These are phyloP conservation scores for Linnemannia hyalina DNA, from an alignment of 192 early-diverging fungal species.

Conservation along the genomic window DNA sequence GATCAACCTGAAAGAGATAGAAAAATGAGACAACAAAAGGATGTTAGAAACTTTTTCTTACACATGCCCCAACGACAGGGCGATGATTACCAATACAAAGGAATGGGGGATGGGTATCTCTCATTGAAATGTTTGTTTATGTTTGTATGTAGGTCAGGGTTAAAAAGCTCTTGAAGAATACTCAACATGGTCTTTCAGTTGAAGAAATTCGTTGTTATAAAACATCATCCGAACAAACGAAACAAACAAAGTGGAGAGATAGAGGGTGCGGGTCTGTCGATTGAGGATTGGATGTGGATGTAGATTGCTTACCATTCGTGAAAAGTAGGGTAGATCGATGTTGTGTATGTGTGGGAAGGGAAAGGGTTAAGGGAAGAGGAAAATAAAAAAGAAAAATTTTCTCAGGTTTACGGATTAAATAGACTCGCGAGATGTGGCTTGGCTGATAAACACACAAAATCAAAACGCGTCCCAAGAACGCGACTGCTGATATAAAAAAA, in stretches of 20 bases:
- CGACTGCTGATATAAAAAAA: too few relatives aligned
- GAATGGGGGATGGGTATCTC: not conserved
- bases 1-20: not conserved
- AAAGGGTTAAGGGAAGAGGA: not conserved
- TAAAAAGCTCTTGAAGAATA: conserved; percentile 60
- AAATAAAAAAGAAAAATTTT: conserved; percentile 25
- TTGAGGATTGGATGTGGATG: not conserved
- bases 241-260: not conserved
- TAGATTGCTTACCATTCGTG: not conserved
- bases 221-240: conserved; percentile 53
- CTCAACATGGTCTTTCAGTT: conserved; percentile 59
- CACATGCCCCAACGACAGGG: not conserved
- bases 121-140: not conserved
- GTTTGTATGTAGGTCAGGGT: conserved; percentile 46
- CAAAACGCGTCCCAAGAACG: too few relatives aligned
- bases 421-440: too few relatives aligned
- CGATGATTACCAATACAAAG: not conserved
- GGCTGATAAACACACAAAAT: too few relatives aligned
- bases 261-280: not conserved
- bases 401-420: not conserved
- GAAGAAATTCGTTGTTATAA: conserved; percentile 61
- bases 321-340: not conserved
- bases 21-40: not conserved
- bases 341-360: not conserved
- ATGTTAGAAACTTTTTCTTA: not conserved